These are phyloP conservation scores for Colletotrichum truncatum DNA, from an alignment of 2,329 filamentous ascomycete genomes.

Conservation along the genomic window DNA sequence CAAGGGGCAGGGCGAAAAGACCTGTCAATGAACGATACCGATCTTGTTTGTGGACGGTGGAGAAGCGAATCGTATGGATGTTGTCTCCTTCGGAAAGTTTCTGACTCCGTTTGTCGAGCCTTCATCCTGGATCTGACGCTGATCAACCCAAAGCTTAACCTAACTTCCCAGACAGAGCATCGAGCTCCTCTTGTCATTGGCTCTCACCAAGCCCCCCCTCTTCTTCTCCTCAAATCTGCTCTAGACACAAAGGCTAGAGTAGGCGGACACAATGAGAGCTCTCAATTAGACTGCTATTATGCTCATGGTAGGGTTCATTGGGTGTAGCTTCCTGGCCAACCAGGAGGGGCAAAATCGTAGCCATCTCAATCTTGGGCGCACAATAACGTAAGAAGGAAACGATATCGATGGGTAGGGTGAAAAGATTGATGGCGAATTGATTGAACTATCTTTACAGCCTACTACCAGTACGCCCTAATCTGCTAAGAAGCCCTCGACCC, in stretches of 20 bases:
- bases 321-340: neutral
- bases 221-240: neutral
- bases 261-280: neutral
- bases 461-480: too few species aligned
- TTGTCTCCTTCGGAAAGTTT: neutral
- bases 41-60: neutral
- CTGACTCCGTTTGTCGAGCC: neutral
- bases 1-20: neutral
- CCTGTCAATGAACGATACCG: neutral
- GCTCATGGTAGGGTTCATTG: neutral
- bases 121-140: constrained; percentile 20
- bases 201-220: neutral
- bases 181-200: neutral
- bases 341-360: neutral
- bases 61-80: constrained; percentile 17
- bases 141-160: constrained; percentile 12
- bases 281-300: neutral
- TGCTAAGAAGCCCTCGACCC: too few species aligned
- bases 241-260: neutral
- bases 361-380: neutral
- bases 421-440: neutral
- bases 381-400: neutral
- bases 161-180: neutral
- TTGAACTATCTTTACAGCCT: neutral
- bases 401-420: constrained; percentile 15